Base-by-base conservation (phyloP, 345 rosid species). In the Turnera subulata region DNA sequence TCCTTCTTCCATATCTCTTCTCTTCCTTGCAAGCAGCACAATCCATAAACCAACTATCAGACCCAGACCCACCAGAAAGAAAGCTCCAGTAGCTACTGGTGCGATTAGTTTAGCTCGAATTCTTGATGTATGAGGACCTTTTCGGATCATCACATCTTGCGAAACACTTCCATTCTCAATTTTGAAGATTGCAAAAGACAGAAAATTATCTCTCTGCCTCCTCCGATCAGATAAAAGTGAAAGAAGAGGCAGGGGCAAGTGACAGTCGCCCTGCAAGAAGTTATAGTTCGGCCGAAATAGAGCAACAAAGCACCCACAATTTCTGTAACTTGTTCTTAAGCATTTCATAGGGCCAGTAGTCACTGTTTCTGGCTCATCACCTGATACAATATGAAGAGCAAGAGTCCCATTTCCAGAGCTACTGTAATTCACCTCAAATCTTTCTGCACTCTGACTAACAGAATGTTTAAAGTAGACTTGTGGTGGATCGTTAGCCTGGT, bases 241-340 rank as follows among this genome's bases (percentile, higher is more conserved):
- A 25, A 50, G 39, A 50, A 26, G 38, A 16, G 55, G 38, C n/a
- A 38, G 29, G 0, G 55, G 55, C 12, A 50, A 25, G 11, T 17
- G 3, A 50, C 55, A 50, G 8, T 50, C 5, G 20, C 55, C 55
- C 15, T 5, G 1, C 11, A 26, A 22, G 21, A 6, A 16, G 14
- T 12, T n/a, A 23, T 12, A 17, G 0, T 6, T 0, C 8, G 6
- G 13, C 10, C 1, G 19, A 57, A 57, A 57, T 18, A 40, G 24
- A 44, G 51, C 61, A 57, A 18, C 42, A 1, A 5, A 25, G 42
- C 61, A 57, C 0, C 50, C 44, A 57, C 51, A 57, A 0, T 44
- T 57, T 17, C 18, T 45, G 16, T 25, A 26, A 17, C 42, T 25
- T 18, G 24, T 25, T 1, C 45, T 10, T 29, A 43, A n/a, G n/a